A percentile compares a stretch with the other conserved stretches of the same genome.
Evolutionary conservation across 2,329 filamentous ascomycete species (phyloP).

Genomic region (Acarospora socialis): DNA sequence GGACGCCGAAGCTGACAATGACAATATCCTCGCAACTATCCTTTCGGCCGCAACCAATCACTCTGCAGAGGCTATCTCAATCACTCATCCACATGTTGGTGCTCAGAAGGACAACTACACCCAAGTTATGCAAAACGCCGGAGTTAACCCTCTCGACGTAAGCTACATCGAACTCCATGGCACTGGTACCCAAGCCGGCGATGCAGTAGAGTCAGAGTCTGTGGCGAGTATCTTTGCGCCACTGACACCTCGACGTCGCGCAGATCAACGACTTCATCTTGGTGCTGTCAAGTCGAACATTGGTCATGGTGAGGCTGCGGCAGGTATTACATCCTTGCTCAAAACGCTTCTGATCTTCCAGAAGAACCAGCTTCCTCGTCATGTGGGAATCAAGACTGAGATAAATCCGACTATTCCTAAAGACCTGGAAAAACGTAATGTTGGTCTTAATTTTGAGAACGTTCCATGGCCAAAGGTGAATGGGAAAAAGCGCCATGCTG

Average conservation of each 20-base stretch:
- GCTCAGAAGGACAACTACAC: conserved; percentile 18
- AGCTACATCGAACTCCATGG: conserved; percentile 74
- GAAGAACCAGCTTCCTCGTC: conserved; percentile 45
- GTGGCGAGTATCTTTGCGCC: conserved; percentile 48
- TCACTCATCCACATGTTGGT: conserved; percentile 22
- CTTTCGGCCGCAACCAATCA: conserved; percentile 30
- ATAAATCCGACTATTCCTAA: conserved; percentile 33
- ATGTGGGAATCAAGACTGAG: conserved; percentile 45
- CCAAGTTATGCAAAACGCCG: conserved; percentile 16
- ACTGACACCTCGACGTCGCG: conserved; percentile 14
- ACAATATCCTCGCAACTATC: conserved; percentile 32
- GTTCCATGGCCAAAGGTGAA: conserved; percentile 24
- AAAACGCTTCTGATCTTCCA: conserved; percentile 49
- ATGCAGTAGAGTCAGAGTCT: conserved; percentile 63
- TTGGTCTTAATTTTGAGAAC: conserved; percentile 32
- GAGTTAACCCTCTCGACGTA: conserved; percentile 40
- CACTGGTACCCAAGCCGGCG: conserved; percentile 65
- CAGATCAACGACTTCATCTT: conserved; percentile 36
- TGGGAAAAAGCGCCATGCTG: conserved; percentile 24
- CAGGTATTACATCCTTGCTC: conserved; percentile 41
- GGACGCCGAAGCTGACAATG: conserved; percentile 37
- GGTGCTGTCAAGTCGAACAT: conserved; percentile 47
- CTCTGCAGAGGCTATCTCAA: conserved; percentile 23
- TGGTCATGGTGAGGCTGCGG: conserved; percentile 43
- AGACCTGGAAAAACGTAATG: conserved; percentile 28